Conservation (phyloP, 441 rosid genomes). For the Pelargonium hybrid region DNA sequence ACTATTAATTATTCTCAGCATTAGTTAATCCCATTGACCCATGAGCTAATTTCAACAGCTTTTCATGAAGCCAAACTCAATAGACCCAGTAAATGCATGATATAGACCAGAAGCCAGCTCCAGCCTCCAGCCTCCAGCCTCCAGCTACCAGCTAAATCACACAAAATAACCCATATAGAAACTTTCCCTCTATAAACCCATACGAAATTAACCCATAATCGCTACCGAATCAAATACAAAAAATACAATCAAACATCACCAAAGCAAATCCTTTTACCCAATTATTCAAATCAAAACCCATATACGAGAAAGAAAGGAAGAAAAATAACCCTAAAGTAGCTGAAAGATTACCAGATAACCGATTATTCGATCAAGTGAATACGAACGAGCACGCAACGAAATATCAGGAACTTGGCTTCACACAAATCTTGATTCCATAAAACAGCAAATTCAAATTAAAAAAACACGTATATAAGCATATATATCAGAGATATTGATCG, state of each 20-base stretch:
- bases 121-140: background rate
- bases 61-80: background rate
- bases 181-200: background rate
- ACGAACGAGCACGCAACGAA: background rate
- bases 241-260: background rate
- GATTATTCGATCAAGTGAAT: background rate
- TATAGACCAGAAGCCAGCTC: background rate
- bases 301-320: background rate
- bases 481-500: background rate
- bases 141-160: background rate
- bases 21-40: background rate
- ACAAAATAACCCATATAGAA: background rate
- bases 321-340: background rate
- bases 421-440: background rate
- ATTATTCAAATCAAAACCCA: background rate
- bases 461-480: background rate
- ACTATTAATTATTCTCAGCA: background rate
- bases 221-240: background rate
- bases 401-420: background rate
- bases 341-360: constrained; percentile 1
- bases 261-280: background rate
- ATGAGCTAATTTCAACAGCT: background rate
- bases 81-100: background rate
- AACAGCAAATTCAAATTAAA: background rate
- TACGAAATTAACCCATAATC: background rate